Evolutionary conservation across 805 yeast species (phyloP).

Genomic region (Wickerhamiella kurtzmanii): DNA sequence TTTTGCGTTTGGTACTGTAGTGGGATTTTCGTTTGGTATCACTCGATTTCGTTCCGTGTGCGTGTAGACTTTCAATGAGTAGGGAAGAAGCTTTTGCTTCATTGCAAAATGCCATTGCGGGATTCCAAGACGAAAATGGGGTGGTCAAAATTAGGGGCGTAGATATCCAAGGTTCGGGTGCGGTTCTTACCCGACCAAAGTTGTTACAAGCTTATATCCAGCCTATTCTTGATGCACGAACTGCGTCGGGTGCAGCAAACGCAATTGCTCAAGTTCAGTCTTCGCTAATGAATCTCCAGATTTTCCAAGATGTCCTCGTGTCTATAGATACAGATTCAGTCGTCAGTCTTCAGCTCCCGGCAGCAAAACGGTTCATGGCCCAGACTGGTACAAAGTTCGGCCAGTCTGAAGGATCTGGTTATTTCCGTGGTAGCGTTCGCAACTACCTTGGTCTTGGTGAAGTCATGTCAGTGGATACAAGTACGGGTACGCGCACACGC

Average conservation of each 20-base stretch:
- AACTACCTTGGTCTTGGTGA: constrained; percentile 65
- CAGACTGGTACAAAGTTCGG: constrained; percentile 94
- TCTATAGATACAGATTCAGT: constrained; percentile 15
- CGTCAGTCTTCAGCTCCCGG: constrained; percentile 14
- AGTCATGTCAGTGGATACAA: constrained; percentile 39
- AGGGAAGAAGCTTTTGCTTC: constrained; percentile 7
- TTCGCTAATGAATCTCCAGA: constrained; percentile 16
- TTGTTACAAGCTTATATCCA: constrained; percentile 23
- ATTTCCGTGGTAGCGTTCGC: constrained; percentile 54
- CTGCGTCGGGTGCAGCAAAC: constrained; percentile 16
- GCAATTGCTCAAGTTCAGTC: constrained; percentile 23
- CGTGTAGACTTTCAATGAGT: too few species aligned
- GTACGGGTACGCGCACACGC: constrained; percentile 46
- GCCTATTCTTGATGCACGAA: constrained; percentile 23
- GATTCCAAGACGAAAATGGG: constrained; percentile 8
- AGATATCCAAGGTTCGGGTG: constrained; percentile 26
- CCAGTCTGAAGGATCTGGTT: constrained; percentile 94
- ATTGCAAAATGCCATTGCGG: constrained; percentile 7
- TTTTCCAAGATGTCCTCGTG: constrained; percentile 14
- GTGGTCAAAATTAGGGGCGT: constrained; percentile 15
- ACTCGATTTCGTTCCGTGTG: too few species aligned
- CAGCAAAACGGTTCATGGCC: constrained; percentile 56
- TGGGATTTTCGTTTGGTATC: too few species aligned
- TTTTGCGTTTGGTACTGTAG: background rate
- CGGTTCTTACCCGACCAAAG: constrained; percentile 17